phyloP scores from a whole-genome alignment of 1,139 yeast species.

The Magnusiomyces paraingens region DNA sequence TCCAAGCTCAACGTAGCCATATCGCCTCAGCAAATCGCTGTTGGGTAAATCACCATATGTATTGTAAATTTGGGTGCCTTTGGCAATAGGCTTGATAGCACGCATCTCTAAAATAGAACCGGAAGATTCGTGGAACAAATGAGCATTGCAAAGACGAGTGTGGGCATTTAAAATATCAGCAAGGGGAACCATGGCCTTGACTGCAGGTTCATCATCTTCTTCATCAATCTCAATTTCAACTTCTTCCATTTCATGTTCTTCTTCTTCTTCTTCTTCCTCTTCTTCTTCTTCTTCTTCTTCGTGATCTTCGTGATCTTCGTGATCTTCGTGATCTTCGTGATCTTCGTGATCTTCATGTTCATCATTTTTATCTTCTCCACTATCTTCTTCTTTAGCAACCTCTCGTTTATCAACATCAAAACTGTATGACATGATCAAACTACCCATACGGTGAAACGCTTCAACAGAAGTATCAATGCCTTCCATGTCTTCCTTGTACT shows the following conservation, averaged over 20 bases:
- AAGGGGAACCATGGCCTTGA: conserved; percentile 85
- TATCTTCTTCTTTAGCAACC: conserved; percentile 4
- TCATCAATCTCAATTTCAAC: conserved; percentile 34
- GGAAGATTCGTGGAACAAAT: conserved; percentile 35
- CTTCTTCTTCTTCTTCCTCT: conserved; percentile 20
- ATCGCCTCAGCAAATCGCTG: conserved; percentile 77
- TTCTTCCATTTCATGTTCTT: conserved; percentile 22
- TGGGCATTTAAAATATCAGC: conserved; percentile 91
- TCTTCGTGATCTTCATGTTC: conserved; percentile 26
- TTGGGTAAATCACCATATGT: conserved; percentile 90
- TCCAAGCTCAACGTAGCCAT: conserved; percentile 77
- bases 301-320: conserved; percentile 17
- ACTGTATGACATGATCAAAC: conserved; percentile 59
- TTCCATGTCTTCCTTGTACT: conserved; percentile 25
- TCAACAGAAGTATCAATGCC: conserved; percentile 40
- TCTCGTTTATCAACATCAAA: conserved; percentile 45
- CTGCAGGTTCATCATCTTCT: conserved; percentile 39
- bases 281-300: conserved; percentile 17
- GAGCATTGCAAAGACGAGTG: conserved; percentile 71
- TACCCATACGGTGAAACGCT: conserved; percentile 66
- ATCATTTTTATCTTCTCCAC: conserved; percentile 16
- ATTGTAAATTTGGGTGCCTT: conserved; percentile 74
- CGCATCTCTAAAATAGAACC: conserved; percentile 52
- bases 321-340: conserved; percentile 30
- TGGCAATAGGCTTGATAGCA: conserved; percentile 52